Evolutionary conservation across 2,329 filamentous ascomycete genomes (phyloP).

Genomic region (Dothiorella sarmentorum): DNA sequence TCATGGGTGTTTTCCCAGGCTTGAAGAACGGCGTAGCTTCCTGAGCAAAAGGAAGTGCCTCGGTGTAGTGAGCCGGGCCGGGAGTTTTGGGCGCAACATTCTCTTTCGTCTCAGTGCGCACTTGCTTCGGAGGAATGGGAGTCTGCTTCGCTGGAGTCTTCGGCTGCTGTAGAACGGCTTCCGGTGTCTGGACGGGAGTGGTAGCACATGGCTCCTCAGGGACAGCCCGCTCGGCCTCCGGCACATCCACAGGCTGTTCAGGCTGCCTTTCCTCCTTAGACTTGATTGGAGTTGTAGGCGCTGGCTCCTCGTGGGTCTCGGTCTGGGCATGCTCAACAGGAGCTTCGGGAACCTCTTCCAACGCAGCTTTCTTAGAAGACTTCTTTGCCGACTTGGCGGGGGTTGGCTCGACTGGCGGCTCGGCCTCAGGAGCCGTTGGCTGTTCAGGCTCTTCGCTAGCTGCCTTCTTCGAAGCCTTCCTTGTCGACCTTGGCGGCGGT

Average conservation of each 20-base stretch:
- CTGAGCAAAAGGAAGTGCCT: constrained; percentile 3
- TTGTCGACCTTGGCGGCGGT: not conserved
- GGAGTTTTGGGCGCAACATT: constrained; percentile 2
- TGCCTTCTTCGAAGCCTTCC: not conserved
- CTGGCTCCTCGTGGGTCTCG: not conserved
- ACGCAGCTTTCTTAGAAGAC: not conserved
- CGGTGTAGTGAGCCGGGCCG: not conserved
- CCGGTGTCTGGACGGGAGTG: constrained; percentile 6
- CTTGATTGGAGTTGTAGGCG: not conserved
- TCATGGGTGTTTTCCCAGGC: not conserved
- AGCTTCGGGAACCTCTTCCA: not conserved
- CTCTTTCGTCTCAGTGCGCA: not conserved
- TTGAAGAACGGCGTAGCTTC: constrained; percentile 15
- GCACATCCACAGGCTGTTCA: not conserved
- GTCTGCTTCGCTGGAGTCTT: not conserved
- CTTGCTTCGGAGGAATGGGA: not conserved
- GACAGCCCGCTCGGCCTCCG: not conserved
- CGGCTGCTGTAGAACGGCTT: not conserved
- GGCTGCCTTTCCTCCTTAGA: not conserved
- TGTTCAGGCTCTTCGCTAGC: constrained; percentile 2
- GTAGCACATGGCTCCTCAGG: not conserved
- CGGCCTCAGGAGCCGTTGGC: not conserved
- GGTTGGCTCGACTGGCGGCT: not conserved
- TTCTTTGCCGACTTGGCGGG: not conserved
- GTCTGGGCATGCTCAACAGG: not conserved